These are phyloP conservation scores for Pseudopyricularia cyperi DNA, from an alignment of 2,329 filamentous ascomycete species.

Conservation along the genomic window DNA sequence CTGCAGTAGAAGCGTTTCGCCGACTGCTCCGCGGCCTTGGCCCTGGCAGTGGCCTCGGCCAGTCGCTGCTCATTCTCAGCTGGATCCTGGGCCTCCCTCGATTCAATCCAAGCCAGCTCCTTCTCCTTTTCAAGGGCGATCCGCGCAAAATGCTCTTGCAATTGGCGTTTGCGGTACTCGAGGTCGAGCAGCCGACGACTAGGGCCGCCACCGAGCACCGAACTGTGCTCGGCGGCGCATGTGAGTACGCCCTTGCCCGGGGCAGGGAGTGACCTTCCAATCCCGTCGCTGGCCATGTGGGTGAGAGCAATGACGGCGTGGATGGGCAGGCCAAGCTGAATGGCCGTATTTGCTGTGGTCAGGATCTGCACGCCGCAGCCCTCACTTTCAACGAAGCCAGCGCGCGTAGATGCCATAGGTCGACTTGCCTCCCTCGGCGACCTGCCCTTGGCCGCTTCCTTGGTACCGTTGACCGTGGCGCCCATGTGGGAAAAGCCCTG, in stretches of 20 bases:
- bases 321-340: constrained; percentile 21
- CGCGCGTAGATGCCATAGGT: constrained; percentile 17
- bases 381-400: constrained; percentile 22
- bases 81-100: background rate
- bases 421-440: constrained; percentile 20
- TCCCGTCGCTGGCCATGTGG: constrained; percentile 18
- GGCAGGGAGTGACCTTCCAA: constrained; percentile 22
- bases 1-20: background rate
- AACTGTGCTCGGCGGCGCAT: constrained; percentile 11
- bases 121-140: background rate
- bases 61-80: background rate
- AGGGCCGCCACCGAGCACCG: constrained; percentile 1
- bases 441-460: constrained; percentile 14
- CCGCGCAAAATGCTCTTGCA: constrained; percentile 1
- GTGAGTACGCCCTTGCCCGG: constrained; percentile 22
- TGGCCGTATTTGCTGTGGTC: constrained; percentile 17
- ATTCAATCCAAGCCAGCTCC: background rate
- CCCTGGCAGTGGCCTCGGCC: background rate
- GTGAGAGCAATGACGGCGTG: constrained; percentile 18
- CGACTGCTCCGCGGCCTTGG: background rate
- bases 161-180: constrained; percentile 11
- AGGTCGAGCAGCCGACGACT: constrained; percentile 14
- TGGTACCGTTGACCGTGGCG: constrained; percentile 18
- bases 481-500: constrained; percentile 21
- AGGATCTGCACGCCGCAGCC: constrained; percentile 22